phyloP scores from a whole-genome alignment of 1,284 basidiomycete species.

The Leccinum laetum region DNA sequence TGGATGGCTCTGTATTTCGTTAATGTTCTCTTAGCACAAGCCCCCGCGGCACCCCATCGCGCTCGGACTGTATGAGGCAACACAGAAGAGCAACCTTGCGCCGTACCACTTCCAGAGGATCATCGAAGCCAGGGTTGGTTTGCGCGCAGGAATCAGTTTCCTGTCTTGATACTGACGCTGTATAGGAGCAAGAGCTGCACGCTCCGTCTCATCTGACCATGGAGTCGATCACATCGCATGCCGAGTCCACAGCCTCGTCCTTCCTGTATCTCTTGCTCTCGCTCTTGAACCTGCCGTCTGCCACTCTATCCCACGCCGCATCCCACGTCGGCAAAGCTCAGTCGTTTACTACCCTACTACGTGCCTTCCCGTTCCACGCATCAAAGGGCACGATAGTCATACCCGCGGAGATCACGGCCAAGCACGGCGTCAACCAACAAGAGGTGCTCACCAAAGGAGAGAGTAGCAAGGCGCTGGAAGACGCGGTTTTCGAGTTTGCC shows the following conservation, averaged over 20 bases:
- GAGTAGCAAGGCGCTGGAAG: constrained; percentile 60
- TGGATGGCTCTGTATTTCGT: constrained; percentile 14
- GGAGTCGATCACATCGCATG: constrained; percentile 69
- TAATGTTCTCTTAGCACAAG: constrained; percentile 50
- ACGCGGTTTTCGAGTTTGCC: constrained; percentile 89
- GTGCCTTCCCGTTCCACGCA: constrained; percentile 77
- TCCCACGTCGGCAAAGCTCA: constrained; percentile 79
- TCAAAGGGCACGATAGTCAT: constrained; percentile 76
- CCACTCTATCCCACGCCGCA: constrained; percentile 73
- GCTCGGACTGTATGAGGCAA: constrained; percentile 68
- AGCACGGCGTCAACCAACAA: constrained; percentile 83
- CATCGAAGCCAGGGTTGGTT: constrained; percentile 79
- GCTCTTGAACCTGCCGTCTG: constrained; percentile 63
- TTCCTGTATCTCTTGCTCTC: constrained; percentile 81
- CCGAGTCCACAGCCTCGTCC: constrained; percentile 80
- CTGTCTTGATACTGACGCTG: constrained; percentile 17
- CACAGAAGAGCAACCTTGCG: constrained; percentile 50
- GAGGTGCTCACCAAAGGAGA: constrained; percentile 79
- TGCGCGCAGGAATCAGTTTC: not conserved
- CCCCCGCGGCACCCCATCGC: constrained; percentile 85
- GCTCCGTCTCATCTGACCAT: constrained; percentile 69
- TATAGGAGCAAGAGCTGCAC: constrained; percentile 74
- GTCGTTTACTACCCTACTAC: constrained; percentile 71
- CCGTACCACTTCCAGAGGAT: constrained; percentile 84
- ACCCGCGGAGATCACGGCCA: constrained; percentile 82